These are phyloP conservation scores for Verticillium zaregamsianum DNA, from an alignment of 2,329 filamentous ascomycete species.

Conservation along the genomic window DNA sequence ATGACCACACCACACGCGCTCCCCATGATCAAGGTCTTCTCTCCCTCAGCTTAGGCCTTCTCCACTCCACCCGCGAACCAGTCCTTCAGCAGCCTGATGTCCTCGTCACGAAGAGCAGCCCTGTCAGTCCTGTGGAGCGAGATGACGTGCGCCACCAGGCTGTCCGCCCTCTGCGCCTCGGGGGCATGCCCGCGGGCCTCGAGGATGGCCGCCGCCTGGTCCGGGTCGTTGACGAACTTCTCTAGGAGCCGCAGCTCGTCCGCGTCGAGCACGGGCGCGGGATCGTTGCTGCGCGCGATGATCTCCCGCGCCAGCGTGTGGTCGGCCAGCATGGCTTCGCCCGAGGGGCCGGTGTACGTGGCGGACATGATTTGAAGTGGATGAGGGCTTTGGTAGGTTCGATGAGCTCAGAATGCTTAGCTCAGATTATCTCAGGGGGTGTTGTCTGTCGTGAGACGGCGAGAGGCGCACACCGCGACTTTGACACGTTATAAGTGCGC, in stretches of 20 bases:
- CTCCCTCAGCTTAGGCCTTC: not conserved
- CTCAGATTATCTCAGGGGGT: no score
- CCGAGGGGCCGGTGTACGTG: slow-evolving; percentile 11
- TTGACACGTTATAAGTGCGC: not conserved
- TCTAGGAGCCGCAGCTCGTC: slow-evolving; percentile 7
- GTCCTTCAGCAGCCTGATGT: slow-evolving; percentile 6
- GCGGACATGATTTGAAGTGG: not conserved
- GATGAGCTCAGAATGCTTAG: not conserved
- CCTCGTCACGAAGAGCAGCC: slow-evolving; percentile 5
- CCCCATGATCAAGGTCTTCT: not conserved
- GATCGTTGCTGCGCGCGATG: slow-evolving; percentile 13
- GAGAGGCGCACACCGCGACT: not conserved
- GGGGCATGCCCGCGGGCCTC: not conserved
- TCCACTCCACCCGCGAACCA: slow-evolving; percentile 8
- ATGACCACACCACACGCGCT: no score
- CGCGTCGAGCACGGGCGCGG: slow-evolving; percentile 5
- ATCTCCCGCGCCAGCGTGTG: slow-evolving; percentile 14
- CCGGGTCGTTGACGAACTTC: slow-evolving; percentile 5
- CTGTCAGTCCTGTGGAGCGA: slow-evolving; percentile 8
- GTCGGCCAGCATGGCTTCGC: slow-evolving; percentile 8
- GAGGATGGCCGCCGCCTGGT: not conserved
- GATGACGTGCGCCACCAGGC: slow-evolving; percentile 9
- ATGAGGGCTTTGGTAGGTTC: not conserved
- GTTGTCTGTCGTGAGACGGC: not conserved
- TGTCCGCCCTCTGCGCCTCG: slow-evolving; percentile 3